phyloP scores from a whole-genome alignment of 495 filamentous ascomycete genomes.

The Articulospora tetracladia region DNA sequence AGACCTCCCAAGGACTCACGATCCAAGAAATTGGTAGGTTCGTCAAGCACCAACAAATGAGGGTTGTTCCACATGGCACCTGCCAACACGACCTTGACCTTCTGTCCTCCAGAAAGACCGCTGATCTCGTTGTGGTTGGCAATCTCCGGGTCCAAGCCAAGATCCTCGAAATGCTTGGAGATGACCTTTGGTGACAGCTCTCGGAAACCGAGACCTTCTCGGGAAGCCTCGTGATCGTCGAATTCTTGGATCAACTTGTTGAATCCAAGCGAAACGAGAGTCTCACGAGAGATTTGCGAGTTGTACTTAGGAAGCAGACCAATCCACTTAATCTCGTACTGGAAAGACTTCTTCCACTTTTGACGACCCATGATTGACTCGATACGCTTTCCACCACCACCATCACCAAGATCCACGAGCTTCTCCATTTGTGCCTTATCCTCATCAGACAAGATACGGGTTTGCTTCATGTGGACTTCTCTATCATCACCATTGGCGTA shows the following conservation, averaged over 20 bases:
- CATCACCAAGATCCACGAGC: slow-evolving; percentile 76
- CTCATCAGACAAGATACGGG: slow-evolving; percentile 78
- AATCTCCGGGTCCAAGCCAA: slow-evolving; percentile 94
- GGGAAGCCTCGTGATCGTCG: slow-evolving; percentile 95
- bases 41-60: slow-evolving; percentile 94
- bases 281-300: slow-evolving; percentile 89
- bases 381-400: slow-evolving; percentile 71
- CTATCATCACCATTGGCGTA: slow-evolving; percentile 96
- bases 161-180: slow-evolving; percentile 95
- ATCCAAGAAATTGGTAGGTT: slow-evolving; percentile 98
- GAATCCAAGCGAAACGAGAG: slow-evolving; percentile 79
- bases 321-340: slow-evolving; percentile 97
- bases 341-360: slow-evolving; percentile 99
- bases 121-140: slow-evolving; percentile 98
- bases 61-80: slow-evolving; percentile 99
- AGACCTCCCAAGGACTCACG: slow-evolving; percentile 94
- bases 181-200: slow-evolving; percentile 89
- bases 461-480: slow-evolving; percentile 97
- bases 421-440: slow-evolving; percentile 91
- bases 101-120: slow-evolving; percentile 96
- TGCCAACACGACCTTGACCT: slow-evolving; percentile 98
- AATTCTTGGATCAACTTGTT: slow-evolving; percentile 95
- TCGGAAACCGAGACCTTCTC: slow-evolving; percentile 95
- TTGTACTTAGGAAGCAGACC: slow-evolving; percentile 88
- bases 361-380: slow-evolving; percentile 92